A percentile compares a stretch with the other conserved stretches of the same genome.
These are phyloP conservation scores for Austroboletus festivus DNA, from an alignment of 768 basidiomycete species.

Conservation along the genomic window DNA sequence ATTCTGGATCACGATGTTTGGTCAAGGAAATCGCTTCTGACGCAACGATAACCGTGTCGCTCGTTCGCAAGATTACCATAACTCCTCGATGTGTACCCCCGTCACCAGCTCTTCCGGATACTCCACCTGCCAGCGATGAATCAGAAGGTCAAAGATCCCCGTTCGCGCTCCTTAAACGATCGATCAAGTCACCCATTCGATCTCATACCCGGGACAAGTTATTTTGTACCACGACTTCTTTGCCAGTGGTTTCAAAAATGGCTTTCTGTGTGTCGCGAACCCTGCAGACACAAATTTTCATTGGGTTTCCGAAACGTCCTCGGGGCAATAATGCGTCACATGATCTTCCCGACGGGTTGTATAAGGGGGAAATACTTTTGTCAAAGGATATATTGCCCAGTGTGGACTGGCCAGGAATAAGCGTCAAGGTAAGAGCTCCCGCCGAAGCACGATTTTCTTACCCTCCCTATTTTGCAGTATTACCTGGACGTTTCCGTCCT, in stretches of 20 bases:
- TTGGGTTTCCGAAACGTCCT: constrained; percentile 73
- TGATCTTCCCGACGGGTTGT: constrained; percentile 64
- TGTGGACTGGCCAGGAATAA: constrained; percentile 65
- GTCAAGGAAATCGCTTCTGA: constrained; percentile 67
- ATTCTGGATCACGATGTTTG: constrained; percentile 49
- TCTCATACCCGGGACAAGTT: constrained; percentile 10
- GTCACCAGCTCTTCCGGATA: constrained; percentile 48
- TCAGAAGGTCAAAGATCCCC: constrained; percentile 25
- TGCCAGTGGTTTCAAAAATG: constrained; percentile 24
- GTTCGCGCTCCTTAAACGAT: constrained; percentile 29
- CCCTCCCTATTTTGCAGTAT: constrained; percentile 43
- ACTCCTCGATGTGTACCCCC: constrained; percentile 37
- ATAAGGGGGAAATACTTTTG: constrained; percentile 55
- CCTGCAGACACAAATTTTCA: constrained; percentile 42
- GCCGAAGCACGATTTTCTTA: constrained; percentile 10
- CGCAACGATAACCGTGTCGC: constrained; percentile 65
- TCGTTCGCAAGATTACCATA: constrained; percentile 58
- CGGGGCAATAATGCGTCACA: constrained; percentile 44
- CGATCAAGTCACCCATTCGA: constrained; percentile 23
- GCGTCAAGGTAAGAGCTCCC: constrained; percentile 53
- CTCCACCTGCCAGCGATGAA: constrained; percentile 48
- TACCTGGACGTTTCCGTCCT: constrained; percentile 70
- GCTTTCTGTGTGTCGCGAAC: constrained; percentile 23
- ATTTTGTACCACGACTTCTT: constrained; percentile 18
- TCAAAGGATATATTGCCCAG: constrained; percentile 59